Conservation (phyloP, 257 asterid species). For the Rubia yunnanensis region DNA sequence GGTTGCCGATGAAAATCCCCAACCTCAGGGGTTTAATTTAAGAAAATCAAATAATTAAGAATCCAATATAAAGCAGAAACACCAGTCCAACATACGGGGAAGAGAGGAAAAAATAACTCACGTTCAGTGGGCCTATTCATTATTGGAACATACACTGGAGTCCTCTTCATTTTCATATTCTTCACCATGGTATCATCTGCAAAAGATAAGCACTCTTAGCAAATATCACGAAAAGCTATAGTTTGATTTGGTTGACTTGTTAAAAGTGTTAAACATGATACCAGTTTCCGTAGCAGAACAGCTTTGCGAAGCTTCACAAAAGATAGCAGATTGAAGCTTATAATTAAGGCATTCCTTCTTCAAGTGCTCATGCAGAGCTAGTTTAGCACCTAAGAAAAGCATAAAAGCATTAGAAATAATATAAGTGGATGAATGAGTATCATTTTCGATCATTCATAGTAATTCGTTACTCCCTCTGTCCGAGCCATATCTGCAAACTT, state of each 20-base stretch:
- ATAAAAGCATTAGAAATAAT: slow-evolving; percentile 9
- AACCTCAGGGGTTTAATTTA: too few species aligned
- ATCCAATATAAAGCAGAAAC: too few species aligned
- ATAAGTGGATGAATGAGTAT: not conserved
- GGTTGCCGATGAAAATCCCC: too few species aligned
- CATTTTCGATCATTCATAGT: not conserved
- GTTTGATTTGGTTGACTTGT: slow-evolving; percentile 12
- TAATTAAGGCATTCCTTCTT: slow-evolving; percentile 62
- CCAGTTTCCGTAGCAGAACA: slow-evolving; percentile 30
- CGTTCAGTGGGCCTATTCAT: slow-evolving; percentile 80
- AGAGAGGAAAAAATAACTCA: slow-evolving; percentile 30
- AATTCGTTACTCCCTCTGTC: too few species aligned
- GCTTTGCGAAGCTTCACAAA: slow-evolving; percentile 58
- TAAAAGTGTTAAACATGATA: slow-evolving; percentile 10
- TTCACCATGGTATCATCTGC: slow-evolving; percentile 42
- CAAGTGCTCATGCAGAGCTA: slow-evolving; percentile 56
- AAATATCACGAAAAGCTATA: not conserved
- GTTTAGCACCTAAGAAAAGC: slow-evolving; percentile 50
- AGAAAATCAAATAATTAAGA: too few species aligned
- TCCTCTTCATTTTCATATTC: slow-evolving; percentile 37
- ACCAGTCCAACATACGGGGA: not conserved
- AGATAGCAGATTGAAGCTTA: slow-evolving; percentile 70
- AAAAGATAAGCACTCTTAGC: slow-evolving; percentile 20
- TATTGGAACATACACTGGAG: slow-evolving; percentile 51
- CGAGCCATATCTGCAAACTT: too few species aligned